Conservation (phyloP, 345 rosid genomes). For the Fremontodendron californicum region DNA sequence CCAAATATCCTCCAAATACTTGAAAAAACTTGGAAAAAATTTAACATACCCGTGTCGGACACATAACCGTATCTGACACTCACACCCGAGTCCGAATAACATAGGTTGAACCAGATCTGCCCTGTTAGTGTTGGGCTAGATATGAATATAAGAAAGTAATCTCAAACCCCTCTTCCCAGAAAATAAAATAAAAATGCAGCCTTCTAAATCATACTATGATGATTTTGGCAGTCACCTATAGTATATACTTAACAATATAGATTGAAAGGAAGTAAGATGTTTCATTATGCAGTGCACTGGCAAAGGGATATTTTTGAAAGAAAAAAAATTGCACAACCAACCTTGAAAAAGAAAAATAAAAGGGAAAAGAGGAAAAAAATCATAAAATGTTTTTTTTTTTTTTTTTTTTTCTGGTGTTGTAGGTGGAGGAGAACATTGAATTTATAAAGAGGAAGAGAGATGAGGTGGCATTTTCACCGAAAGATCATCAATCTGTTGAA, state of each 20-base stretch:
- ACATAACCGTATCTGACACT: too few relatives aligned
- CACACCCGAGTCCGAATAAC: too few relatives aligned
- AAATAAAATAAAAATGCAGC: neutral
- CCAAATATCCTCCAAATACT: too few relatives aligned
- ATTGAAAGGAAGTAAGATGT: neutral
- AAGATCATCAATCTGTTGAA: conserved; percentile 66
- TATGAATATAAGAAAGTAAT: neutral
- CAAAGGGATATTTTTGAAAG: neutral
- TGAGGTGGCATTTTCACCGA: conserved; percentile 82
- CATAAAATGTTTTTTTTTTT: neutral
- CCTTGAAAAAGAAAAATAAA: neutral
- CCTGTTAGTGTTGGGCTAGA: neutral
- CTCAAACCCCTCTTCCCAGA: neutral
- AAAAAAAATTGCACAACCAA: neutral
- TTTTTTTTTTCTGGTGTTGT: conserved; percentile 11
- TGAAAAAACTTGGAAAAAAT: too few relatives aligned
- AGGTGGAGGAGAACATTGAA: conserved; percentile 78
- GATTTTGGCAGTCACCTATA: neutral
- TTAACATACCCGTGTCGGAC: too few relatives aligned
- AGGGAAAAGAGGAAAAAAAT: neutral
- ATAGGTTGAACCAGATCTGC: neutral
- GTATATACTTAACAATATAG: too few relatives aligned
- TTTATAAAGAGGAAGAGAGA: conserved; percentile 79
- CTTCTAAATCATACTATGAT: neutral
- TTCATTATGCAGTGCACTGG: neutral